Percentiles rank a stretch among this genome's conserved stretches.
Conservation (phyloP, 1,284 basidiomycete species). For the Ustilago cynodontis region DNA sequence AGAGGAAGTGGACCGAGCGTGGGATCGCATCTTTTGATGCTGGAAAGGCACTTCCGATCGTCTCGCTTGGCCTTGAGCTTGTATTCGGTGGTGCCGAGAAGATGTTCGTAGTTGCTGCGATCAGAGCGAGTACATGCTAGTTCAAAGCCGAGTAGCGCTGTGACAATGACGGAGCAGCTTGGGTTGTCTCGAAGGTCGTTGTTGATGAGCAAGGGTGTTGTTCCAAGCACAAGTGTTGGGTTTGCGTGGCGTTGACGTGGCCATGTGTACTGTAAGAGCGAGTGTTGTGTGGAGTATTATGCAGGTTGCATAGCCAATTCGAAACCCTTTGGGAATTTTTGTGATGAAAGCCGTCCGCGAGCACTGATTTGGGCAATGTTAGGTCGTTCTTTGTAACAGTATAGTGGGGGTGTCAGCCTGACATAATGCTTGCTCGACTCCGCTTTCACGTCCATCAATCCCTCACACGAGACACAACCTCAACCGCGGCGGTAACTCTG, state of each 20-base stretch:
- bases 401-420: constrained; percentile 12
- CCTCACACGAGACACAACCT: no score
- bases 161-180: background rate
- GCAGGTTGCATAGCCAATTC: constrained; percentile 4
- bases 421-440: constrained; percentile 9
- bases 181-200: background rate
- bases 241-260: background rate
- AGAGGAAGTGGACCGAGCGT: constrained; percentile 16
- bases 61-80: background rate
- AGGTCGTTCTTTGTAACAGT: background rate
- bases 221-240: no score
- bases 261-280: background rate
- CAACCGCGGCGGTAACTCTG: background rate
- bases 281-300: constrained; percentile 1
- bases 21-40: constrained; percentile 9
- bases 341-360: no score
- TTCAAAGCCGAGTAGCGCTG: no score
- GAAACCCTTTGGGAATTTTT: no score
- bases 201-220: background rate
- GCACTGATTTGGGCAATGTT: background rate
- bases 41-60: constrained; percentile 2
- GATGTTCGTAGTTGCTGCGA: no score
- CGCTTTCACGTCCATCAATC: constrained; percentile 19
- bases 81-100: background rate
- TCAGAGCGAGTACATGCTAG: background rate